Evolutionary conservation across 108 stramenopile genomes (phyloP), one percentile per base, ranked within the genome.

Genomic region (Nitzschia sp.): DNA sequence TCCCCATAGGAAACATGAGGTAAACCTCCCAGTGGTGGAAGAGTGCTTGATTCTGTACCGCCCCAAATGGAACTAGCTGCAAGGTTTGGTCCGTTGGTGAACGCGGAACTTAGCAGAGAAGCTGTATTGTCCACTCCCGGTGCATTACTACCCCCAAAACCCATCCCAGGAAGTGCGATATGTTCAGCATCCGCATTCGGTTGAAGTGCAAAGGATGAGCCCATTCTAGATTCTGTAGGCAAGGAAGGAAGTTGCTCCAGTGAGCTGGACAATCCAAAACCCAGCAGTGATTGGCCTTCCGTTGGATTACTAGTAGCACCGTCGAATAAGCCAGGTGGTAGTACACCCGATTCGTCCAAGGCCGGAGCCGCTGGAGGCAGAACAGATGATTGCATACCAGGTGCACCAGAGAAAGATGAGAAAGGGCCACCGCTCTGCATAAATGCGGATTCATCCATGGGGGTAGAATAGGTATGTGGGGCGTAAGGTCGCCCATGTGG

Each of bases 31-130:
- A 46, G 1, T 11, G 61, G 11, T 7, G 41, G 17, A 1, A 37
- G 3, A 9, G 43, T 24, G 20, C 21, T 40, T 12, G 61, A 14
- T 19, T 12, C 19, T 44, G 17, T 12, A 9, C 61, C 43, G 10
- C 61, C 61, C 61, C 61, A 62, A 8, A 62, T 44, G 8, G 61
- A 62, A n/a, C 37, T 38, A 8, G 10, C 43, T 62, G 42, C 43
- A 10, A 62, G 8, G 10, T 41, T 10, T 46, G 43, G 43, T 20
- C 43, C 61, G 43, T 25, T 62, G 17, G 61, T 62, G 21, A 62
- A 62, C 10, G 61, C 20, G 8, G 61, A 62, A 25, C 43, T 62
- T 8, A 62, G 21, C 2, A 62, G 43, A 15, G 61, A 62, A 44
- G 43, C 11, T 19, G 61, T 62, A 20, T 46, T 62, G 8, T 11